A percentile compares a stretch with the other conserved stretches of the same genome.
These are phyloP conservation scores for Lentinus polychrous DNA, from an alignment of 1,284 basidiomycete species.

Conservation along the genomic window DNA sequence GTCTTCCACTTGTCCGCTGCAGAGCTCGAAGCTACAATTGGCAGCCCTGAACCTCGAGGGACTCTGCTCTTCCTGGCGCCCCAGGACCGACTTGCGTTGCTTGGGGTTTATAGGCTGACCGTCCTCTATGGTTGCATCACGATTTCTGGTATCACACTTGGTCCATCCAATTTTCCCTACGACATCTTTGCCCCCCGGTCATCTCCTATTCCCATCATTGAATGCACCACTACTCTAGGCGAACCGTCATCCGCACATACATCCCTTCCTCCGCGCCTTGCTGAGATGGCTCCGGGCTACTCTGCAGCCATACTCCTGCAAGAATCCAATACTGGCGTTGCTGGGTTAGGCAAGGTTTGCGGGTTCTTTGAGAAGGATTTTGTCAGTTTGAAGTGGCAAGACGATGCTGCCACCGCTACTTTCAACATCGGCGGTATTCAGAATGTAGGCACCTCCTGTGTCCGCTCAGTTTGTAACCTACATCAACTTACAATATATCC, in stretches of 20 bases:
- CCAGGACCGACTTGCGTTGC: slow-evolving; percentile 46
- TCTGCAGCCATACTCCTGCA: slow-evolving; percentile 47
- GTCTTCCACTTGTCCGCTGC: slow-evolving; percentile 34
- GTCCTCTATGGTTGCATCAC: slow-evolving; percentile 51
- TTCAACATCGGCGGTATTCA: slow-evolving; percentile 47
- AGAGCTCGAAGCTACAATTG: slow-evolving; percentile 26
- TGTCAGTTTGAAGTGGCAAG: slow-evolving; percentile 32
- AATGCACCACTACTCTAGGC: slow-evolving; percentile 19
- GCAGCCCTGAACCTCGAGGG: slow-evolving; percentile 14
- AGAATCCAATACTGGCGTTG: slow-evolving; percentile 47
- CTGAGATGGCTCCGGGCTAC: slow-evolving; percentile 6
- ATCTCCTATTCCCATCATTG: slow-evolving; percentile 55
- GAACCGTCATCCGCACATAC: not conserved
- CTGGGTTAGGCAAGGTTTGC: slow-evolving; percentile 58
- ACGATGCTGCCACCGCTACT: slow-evolving; percentile 16
- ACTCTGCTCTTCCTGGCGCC: slow-evolving; percentile 36
- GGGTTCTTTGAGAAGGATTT: slow-evolving; percentile 56
- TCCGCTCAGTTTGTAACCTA: not conserved
- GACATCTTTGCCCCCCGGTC: slow-evolving; percentile 60
- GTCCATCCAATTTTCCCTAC: slow-evolving; percentile 33
- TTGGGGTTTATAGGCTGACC: slow-evolving; percentile 49
- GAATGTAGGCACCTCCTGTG: slow-evolving; percentile 37
- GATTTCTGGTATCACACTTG: slow-evolving; percentile 42
- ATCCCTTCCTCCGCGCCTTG: slow-evolving; percentile 11
- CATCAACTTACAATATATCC: slow-evolving; percentile 3